Evolutionary conservation across 2,329 filamentous ascomycete genomes (phyloP).

Genomic region (Sporothrix brunneoviolacea): DNA sequence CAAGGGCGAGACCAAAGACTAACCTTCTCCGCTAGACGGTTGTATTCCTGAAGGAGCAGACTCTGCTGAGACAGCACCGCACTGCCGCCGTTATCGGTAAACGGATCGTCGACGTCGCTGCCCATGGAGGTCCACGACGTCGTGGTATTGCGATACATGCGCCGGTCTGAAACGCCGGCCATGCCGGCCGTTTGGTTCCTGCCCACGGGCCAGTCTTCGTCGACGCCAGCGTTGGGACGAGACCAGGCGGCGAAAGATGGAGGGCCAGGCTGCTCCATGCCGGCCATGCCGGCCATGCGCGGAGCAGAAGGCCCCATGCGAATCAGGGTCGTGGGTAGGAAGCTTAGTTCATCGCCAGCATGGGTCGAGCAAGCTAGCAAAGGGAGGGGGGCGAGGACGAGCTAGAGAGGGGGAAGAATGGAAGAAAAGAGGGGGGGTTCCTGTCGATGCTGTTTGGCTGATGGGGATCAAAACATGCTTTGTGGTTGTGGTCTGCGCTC

Average conservation of each 20-base stretch:
- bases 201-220: not conserved
- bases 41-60: conserved; percentile 51
- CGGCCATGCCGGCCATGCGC: not conserved
- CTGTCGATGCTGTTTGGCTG: no score
- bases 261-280: conserved; percentile 6
- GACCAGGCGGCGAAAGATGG: not conserved
- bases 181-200: no score
- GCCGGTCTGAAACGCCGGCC: not conserved
- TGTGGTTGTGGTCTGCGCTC: no score
- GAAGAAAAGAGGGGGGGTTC: not conserved
- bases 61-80: conserved; percentile 33
- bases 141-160: conserved; percentile 30
- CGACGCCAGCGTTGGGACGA: not conserved
- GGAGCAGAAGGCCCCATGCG: not conserved
- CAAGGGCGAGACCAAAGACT: not conserved
- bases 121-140: conserved; percentile 54
- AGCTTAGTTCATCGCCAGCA: not conserved
- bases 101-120: conserved; percentile 36
- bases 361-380: no score
- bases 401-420: not conserved
- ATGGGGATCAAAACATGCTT: no score
- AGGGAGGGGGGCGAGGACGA: no score
- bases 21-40: conserved; percentile 53
- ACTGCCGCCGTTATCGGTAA: conserved; percentile 43
- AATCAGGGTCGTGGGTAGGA: no score